Percentiles rank a stretch among this genome's conserved stretches.
Conservation (phyloP, 345 rosid species). For the Trapa incisa region DNA sequence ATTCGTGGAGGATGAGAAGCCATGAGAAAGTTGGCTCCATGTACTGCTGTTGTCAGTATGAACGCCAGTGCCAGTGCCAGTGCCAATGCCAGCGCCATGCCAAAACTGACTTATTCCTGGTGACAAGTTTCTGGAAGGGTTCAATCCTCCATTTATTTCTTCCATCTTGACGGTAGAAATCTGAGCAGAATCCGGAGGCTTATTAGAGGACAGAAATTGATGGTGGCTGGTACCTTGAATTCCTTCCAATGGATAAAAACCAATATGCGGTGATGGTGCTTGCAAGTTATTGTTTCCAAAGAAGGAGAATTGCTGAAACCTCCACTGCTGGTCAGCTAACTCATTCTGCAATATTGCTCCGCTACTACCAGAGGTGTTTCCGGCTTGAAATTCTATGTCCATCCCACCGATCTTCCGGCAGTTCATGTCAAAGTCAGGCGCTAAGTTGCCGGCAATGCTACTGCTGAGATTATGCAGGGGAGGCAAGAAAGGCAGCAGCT, state of each 20-base stretch:
- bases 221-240: constrained; percentile 12
- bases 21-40: constrained; percentile 40
- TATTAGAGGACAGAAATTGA: constrained; percentile 9
- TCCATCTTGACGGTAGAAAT: constrained; percentile 28
- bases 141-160: constrained; percentile 20
- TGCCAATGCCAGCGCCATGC: constrained; percentile 8
- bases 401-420: constrained; percentile 9
- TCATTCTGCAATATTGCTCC: constrained; percentile 22
- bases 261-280: constrained; percentile 12
- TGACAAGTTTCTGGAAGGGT: constrained; percentile 33
- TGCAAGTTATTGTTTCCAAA: constrained; percentile 10
- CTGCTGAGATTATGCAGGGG: constrained; percentile 27
- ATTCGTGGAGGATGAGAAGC: constrained; percentile 27
- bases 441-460: constrained; percentile 18
- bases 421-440: constrained; percentile 17
- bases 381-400: constrained; percentile 24
- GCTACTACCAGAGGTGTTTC: constrained; percentile 7
- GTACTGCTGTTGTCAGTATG: constrained; percentile 5
- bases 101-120: constrained; percentile 23
- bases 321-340: constrained; percentile 4
- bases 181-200: constrained; percentile 19
- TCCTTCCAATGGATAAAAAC: constrained; percentile 21
- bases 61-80: constrained; percentile 3
- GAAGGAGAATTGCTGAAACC: constrained; percentile 27
- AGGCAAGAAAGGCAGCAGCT: constrained; percentile 22